A percentile compares a stretch with the other conserved stretches of the same genome.
Conservation (phyloP, 768 basidiomycete genomes). For the Tulasnella sp. region DNA sequence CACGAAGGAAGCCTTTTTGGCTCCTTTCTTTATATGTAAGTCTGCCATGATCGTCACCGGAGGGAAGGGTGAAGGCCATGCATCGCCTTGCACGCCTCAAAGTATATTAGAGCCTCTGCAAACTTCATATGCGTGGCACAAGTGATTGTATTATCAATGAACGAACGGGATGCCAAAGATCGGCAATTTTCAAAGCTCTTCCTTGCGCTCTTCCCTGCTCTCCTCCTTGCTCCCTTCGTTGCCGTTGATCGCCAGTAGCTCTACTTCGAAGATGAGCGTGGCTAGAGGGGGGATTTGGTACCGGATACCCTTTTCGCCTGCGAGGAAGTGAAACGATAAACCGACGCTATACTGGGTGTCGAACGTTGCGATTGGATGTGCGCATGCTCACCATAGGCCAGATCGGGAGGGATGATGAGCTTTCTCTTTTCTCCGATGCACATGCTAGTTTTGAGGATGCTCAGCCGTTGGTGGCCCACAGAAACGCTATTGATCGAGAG, state of each 20-base stretch:
- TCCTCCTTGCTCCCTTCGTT: background rate
- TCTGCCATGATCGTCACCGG: background rate
- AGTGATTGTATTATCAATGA: background rate
- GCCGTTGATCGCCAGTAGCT: slow-evolving; percentile 61
- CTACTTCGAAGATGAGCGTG: slow-evolving; percentile 84
- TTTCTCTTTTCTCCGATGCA: slow-evolving; percentile 84
- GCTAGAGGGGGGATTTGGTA: slow-evolving; percentile 72
- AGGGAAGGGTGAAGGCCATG: too few relatives aligned
- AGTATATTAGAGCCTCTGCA: background rate
- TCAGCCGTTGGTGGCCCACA: background rate
- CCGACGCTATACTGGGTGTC: background rate
- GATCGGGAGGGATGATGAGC: slow-evolving; percentile 73
- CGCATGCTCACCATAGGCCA: slow-evolving; percentile 74
- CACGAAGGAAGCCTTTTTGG: slow-evolving; percentile 45
- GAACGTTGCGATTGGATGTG: background rate
- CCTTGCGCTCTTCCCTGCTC: background rate
- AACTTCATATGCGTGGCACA: background rate
- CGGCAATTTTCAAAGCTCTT: background rate
- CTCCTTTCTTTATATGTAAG: slow-evolving; percentile 41
- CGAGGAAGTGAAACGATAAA: background rate
- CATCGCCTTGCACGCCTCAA: too few relatives aligned
- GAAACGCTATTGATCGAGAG: background rate
- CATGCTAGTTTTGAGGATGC: slow-evolving; percentile 48
- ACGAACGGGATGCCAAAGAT: background rate
- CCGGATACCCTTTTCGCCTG: slow-evolving; percentile 74